Evolutionary conservation across 1,284 basidiomycete genomes (phyloP).

Genomic region (Ganoderma leucocontextum): DNA sequence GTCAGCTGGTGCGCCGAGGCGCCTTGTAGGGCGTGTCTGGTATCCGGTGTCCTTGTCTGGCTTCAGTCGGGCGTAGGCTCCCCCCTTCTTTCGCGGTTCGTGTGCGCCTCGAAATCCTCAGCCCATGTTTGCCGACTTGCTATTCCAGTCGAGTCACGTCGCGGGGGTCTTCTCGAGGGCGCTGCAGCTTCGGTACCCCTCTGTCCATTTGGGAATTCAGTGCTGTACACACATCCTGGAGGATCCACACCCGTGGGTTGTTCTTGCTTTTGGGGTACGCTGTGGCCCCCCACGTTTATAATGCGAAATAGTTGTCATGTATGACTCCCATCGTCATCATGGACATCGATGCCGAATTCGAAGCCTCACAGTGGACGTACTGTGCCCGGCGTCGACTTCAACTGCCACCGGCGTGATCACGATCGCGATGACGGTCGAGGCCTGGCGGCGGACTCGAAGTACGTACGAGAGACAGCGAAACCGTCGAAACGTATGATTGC

Average conservation of each 20-base stretch:
- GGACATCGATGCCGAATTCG: background rate
- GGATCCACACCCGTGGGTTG: background rate
- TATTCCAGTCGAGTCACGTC: background rate
- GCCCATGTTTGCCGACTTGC: background rate
- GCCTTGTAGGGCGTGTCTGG: background rate
- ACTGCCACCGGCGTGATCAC: background rate
- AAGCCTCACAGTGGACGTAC: background rate
- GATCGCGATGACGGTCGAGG: background rate
- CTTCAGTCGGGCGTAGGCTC: background rate
- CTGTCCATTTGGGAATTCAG: background rate
- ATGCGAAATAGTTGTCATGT: background rate
- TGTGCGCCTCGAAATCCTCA: background rate
- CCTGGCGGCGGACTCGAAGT: background rate
- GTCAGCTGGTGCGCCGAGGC: constrained; percentile 1
- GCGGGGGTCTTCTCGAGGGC: background rate
- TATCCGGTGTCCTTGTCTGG: constrained; percentile 4
- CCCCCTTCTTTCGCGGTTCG: background rate
- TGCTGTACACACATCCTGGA: background rate
- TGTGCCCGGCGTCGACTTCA: background rate
- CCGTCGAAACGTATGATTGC: constrained; percentile 1
- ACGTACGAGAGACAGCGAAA: constrained; percentile 1
- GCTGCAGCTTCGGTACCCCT: background rate
- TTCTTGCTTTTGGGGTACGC: background rate
- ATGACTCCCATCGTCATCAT: background rate
- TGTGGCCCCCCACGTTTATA: background rate